Base-by-base conservation (phyloP, 768 basidiomycete species). In the Hebeloma cylindrosporum region DNA sequence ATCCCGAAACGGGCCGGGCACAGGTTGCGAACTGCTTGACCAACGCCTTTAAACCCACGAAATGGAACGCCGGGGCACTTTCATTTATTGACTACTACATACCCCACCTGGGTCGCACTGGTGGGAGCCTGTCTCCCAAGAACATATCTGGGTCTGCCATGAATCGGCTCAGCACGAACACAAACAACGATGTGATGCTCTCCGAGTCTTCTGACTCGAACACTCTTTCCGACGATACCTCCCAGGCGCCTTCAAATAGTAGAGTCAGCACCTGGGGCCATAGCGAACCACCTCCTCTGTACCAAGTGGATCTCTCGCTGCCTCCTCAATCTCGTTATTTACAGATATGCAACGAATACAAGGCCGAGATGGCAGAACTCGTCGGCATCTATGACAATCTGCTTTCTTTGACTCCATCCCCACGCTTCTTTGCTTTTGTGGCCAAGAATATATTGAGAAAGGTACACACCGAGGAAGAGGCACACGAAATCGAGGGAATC, bases 401-500 rank as follows among this genome's bases (percentile, higher is more conserved):
- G 7, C 51, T 71, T 4, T 26, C 43, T 1, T 34, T 50, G 13
- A 63, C 60, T 7, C 45, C 57, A 1, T 52, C 44, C 9, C 66
- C 64, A 7, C 53, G 60, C 7, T 10, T 64, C 5, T 45, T 62
- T 13, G 29, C 51, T 11, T 57, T 53, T 22, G 31, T 68, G 13
- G 66, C 64, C 0, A 61, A 52, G 25, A 22, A 42, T 2, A 29
- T 65, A 4, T 49, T 71, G 22, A 50, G 56, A 36, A 57, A 60
- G 23, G 65, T 71, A 18, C 50, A 56, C 29, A 62, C 61, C 3
- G 27, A 41, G 3, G 68, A 70, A 43, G 68, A 71, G 39, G 67
- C 60, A 2, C 49, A 57, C 33, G 67, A 70, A 45, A 63, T 70
- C 4, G 49, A 49, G 18, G 67, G 67, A 0, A 69, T 71, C 6